Base-by-base conservation (phyloP, 2,329 filamentous ascomycete species). In the Aphanocladium album region DNA sequence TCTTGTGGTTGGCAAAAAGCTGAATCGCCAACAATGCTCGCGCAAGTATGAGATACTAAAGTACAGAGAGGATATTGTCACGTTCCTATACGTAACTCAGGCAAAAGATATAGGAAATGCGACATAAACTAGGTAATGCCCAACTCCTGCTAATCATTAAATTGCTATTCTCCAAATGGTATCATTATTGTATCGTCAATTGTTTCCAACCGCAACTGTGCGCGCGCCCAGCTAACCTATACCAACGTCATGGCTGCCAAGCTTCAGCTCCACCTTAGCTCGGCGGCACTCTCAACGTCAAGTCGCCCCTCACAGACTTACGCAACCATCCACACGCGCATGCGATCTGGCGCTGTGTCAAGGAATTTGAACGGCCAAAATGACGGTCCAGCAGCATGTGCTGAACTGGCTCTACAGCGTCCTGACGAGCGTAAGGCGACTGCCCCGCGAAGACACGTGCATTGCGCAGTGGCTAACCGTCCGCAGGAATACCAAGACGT, bases 361-460 rank as follows among this genome's bases (percentile, higher is more conserved):
- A 59, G n/a, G 25, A 59, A 35, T 35, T 23, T 45, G 21, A 51
- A 35, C 37, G 49, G 27, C 25, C 17, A 78, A 70, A 62, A 86
- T 86, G 81, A 85, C 87, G 68, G 90, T 96, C 72, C 89, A 91
- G 69, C 92, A 96, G 75, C 90, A 92, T 77, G 89, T 96, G 63
- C 82, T 98, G 70, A 93, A 92, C 77, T 98, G 93, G 93, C 86
- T 98, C 6, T 96, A 96, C 77, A 95, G 90, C 76, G 88, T 96
- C 60, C 78, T 98, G 62, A 90, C 89, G 46, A 90, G 87, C 69
- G 89, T 91, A 77, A 53, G 79, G 23, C 35, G 2, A 35, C 7
- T 2, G 4, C 5, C 14, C 19, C 7, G 30, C 17, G n/a, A n/a
- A 11, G n/a, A n/a, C 60, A 14, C 50, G 23, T 25, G 41, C 21